Percentiles rank a stretch among this genome's conserved stretches.
Conservation (phyloP, 1,139 yeast genomes). For the Lodderomyces pseudojiufengensis region DNA sequence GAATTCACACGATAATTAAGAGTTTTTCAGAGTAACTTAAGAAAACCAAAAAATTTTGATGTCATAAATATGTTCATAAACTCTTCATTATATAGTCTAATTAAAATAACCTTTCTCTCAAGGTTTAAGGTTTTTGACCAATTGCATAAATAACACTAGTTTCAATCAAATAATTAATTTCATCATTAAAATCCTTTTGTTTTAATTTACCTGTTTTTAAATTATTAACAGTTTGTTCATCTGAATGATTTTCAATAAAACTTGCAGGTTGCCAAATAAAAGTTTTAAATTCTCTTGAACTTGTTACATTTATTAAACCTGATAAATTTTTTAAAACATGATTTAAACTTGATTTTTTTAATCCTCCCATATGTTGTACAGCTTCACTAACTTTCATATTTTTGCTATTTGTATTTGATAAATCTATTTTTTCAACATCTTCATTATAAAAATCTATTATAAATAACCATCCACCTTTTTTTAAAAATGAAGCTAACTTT, state of each 20-base stretch:
- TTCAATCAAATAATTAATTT: conserved; percentile 17
- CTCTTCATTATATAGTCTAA: too few relatives aligned
- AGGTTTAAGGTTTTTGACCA: conserved; percentile 17
- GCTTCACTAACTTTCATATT: conserved; percentile 11
- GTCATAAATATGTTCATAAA: too few relatives aligned
- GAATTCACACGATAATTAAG: too few relatives aligned
- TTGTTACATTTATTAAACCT: conserved; percentile 22
- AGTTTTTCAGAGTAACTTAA: too few relatives aligned
- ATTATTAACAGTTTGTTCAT: conserved; percentile 14
- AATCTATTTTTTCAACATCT: conserved; percentile 20
- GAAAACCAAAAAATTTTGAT: too few relatives aligned
- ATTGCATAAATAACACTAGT: conserved; percentile 25
- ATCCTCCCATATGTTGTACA: conserved; percentile 36
- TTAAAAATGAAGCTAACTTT: conserved; percentile 31
- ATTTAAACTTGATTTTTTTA: conserved; percentile 22
- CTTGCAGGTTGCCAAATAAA: conserved; percentile 22
- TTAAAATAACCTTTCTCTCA: background rate
- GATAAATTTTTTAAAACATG: conserved; percentile 21
- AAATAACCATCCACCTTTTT: conserved; percentile 31
- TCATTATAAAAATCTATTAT: conserved; percentile 37
- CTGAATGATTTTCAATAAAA: conserved; percentile 26
- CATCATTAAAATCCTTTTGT: conserved; percentile 13
- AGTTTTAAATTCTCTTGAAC: conserved; percentile 21
- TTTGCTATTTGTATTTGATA: background rate
- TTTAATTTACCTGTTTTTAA: conserved; percentile 18